A percentile compares a stretch with the other conserved stretches of the same genome.
Conservation (phyloP, 129 eudicot species). For the Oenanthe sinensis region DNA sequence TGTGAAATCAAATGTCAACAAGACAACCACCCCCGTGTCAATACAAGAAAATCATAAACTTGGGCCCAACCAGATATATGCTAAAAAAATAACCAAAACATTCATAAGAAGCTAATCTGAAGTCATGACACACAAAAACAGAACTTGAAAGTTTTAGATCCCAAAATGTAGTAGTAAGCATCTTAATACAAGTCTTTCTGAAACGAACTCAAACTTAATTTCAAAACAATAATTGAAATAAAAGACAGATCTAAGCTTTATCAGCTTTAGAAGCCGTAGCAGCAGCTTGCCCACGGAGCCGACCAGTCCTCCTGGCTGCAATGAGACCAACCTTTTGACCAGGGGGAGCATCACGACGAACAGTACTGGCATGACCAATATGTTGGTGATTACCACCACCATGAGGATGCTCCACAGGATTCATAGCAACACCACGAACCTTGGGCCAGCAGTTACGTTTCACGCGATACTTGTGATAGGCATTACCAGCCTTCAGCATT, state of each 20-base stretch:
- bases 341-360: slow-evolving; percentile 94
- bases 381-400: slow-evolving; percentile 99
- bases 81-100: not conserved
- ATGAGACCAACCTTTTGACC: slow-evolving; percentile 96
- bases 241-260: slow-evolving; percentile 36
- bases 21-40: no score
- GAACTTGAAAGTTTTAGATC: not conserved
- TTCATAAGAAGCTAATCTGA: not conserved
- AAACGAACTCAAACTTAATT: not conserved
- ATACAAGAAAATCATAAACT: no score
- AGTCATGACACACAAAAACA: not conserved
- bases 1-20: no score
- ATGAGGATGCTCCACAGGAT: slow-evolving; percentile 99
- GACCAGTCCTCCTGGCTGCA: slow-evolving; percentile 92
- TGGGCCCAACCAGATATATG: not conserved
- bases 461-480: slow-evolving; percentile 85
- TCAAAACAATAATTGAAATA: not conserved
- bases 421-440: slow-evolving; percentile 99
- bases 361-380: slow-evolving; percentile 93
- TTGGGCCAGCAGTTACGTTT: slow-evolving; percentile 99
- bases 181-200: not conserved
- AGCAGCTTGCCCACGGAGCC: slow-evolving; percentile 88
- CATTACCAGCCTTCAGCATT: slow-evolving; percentile 77
- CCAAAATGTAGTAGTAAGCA: not conserved
- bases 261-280: slow-evolving; percentile 76